Evolutionary conservation across 1,284 basidiomycete species (phyloP), one percentile per base, ranked within the genome.

Genomic region (Megacollybia platyphylla): DNA sequence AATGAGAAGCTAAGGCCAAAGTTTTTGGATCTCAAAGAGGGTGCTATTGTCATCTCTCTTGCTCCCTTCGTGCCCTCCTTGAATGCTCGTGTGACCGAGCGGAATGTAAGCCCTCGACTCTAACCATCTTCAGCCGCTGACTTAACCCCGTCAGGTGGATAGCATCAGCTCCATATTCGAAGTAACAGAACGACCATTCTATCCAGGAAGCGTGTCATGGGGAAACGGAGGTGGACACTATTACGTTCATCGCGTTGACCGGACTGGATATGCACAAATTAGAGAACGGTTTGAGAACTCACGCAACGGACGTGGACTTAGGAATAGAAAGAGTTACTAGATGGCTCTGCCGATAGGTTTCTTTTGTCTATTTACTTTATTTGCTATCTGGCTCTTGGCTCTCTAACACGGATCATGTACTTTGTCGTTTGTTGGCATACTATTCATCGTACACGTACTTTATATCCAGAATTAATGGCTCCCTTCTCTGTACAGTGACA

Each of bases 21-120:
- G 52, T 86, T 87, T 53, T 58, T 87, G 37, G 83, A 87, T 55
- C 62, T 87, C 46, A 87, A 86, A 53, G 84, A 87, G 49, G 84
- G 84, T 27, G 84, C 83, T 1, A 73, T 79, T 38, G 80, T 87
- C 13, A 70, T 87, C n/a, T 86, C 83, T 6, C 59, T 87, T 10
- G 69, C 72, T 43, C 79, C 79, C 1, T 86, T 87, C 50, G 79
- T 79, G 30, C 67, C 73, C 9, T 70, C 71, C 1, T 52, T 71
- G 6, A 75, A 79, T 49, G 71, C 72, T 20, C 71, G 80, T n/a
- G 62, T 86, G 26, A 82, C 79, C 0, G 78, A 83, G 51, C 76
- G 82, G 26, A 86, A 85, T 48, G 79, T 82, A 50, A 36, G 78
- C 65, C 10, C 7, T 39, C 37, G 4, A 32, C 9, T 40, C n/a